Evolutionary conservation across 192 early-diverging fungal genomes (phyloP).

Genomic region (Linderina pennispora): DNA sequence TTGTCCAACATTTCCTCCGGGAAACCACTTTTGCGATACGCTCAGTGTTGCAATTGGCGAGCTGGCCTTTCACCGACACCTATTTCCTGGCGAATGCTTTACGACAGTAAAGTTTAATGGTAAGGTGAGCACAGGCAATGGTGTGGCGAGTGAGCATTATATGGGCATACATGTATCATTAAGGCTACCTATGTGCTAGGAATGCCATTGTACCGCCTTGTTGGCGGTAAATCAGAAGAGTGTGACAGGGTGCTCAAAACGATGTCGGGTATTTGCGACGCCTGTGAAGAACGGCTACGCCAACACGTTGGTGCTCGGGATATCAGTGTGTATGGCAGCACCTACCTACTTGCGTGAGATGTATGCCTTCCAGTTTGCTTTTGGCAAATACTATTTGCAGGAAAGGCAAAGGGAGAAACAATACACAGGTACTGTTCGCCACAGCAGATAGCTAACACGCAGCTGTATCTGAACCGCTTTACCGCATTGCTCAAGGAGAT

Average conservation of each 20-base stretch:
- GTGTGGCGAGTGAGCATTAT: too few relatives aligned
- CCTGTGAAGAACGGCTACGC: conserved; percentile 6
- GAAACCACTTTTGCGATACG: conserved; percentile 5
- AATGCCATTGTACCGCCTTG: not conserved
- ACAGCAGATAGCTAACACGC: conserved; percentile 1
- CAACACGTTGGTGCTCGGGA: conserved; percentile 25
- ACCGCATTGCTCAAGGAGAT: conserved; percentile 20
- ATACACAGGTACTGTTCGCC: not conserved
- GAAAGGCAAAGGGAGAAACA: not conserved
- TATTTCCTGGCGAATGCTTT: conserved; percentile 34
- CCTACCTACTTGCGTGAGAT: conserved; percentile 32
- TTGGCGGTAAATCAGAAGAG: conserved; percentile 19
- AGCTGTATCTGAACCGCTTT: conserved; percentile 13
- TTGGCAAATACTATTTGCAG: not conserved
- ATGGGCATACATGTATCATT: too few relatives aligned
- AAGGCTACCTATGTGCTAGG: too few relatives aligned
- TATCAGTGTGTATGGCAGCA: conserved; percentile 14
- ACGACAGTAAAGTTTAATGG: conserved; percentile 14
- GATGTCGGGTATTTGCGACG: conserved; percentile 17
- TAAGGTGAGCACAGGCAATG: too few relatives aligned
- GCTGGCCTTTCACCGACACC: conserved; percentile 31
- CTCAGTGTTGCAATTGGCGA: conserved; percentile 28
- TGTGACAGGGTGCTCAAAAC: conserved; percentile 25
- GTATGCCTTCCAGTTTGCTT: conserved; percentile 33
- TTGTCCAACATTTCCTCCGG: not conserved